Evolutionary conservation across 1,284 basidiomycete genomes (phyloP), one percentile per base, ranked within the genome.

Genomic region (Cryptococcus jaspeensis): DNA sequence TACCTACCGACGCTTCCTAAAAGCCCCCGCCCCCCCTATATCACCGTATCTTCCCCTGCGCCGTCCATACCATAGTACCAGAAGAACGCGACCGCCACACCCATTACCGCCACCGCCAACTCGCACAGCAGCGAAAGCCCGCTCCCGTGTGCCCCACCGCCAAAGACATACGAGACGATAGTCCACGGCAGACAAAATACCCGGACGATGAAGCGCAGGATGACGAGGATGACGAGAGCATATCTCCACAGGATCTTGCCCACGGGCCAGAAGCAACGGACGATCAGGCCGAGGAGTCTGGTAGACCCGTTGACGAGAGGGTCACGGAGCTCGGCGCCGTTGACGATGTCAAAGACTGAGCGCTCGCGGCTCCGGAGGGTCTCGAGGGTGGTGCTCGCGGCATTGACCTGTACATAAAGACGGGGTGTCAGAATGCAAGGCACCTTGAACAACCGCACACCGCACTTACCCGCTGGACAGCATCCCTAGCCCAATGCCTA

Each of bases 401-500:
- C 39, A 18, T 25, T 38, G 15, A 22, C 36, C 48, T 50, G 35
- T 18, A 15, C 8, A 5, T 45, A 46, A 32, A 32, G 28, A 32
- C 4, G 28, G 28, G 28, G 4, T 9, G 28, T 32, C 9, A 32
- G 28, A 32, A 5, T 9, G 9, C 28, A 32, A 32, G 9, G 28
- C 28, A 32, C 9, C 4, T 32, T 9, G 28, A 9, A 32, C 28
- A 9, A 32, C 9, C 5, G 9, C 4, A 9, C 28, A 9, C 28
- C 5, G 28, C 4, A 56, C 56, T 44, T 39, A 57, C 56, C 39
- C 47, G 39, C 39, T 61, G 52, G 7, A 61, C 22, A 2, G 25
- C 37, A 16, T 58, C 56, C 39, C 56, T 38, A 18, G 49, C 50
- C 56, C 55, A 61, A 25, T 48, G 32, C 23, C 59, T 50, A 5